phyloP scores from a whole-genome alignment of 1,139 yeast species.

The Geotrichum aggregatum region DNA sequence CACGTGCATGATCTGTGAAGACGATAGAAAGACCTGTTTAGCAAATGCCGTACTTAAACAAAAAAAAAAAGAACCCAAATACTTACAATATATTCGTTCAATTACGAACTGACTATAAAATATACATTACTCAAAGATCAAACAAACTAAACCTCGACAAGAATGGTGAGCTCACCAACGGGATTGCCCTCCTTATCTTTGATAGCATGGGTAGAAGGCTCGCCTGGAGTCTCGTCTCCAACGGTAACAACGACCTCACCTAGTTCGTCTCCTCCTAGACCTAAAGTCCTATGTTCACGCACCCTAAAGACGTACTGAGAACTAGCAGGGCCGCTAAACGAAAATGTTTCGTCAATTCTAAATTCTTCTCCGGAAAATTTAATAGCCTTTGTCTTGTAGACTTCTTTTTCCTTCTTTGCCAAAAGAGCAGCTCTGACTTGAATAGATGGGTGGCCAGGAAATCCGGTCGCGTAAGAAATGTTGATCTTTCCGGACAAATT shows the following conservation, averaged over 20 bases:
- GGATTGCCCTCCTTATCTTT: conserved; percentile 20
- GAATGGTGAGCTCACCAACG: conserved; percentile 25
- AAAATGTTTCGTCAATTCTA: conserved; percentile 61
- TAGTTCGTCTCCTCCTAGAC: conserved; percentile 56
- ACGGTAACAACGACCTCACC: conserved; percentile 48
- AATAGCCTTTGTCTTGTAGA: conserved; percentile 60
- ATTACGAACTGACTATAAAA: not conserved
- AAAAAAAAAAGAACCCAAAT: not conserved
- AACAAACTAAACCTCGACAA: not conserved
- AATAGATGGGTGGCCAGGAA: conserved; percentile 28
- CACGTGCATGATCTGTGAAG: not conserved
- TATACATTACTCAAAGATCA: not conserved
- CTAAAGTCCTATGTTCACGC: conserved; percentile 69
- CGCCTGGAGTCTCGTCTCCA: conserved; percentile 30
- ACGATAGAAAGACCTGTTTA: not conserved
- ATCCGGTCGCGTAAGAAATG: conserved; percentile 33
- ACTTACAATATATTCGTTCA: not conserved
- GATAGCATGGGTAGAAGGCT: conserved; percentile 28
- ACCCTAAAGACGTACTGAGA: conserved; percentile 52
- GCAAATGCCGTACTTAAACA: too few species aligned
- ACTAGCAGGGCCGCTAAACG: conserved; percentile 64
- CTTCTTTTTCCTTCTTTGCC: conserved; percentile 45
- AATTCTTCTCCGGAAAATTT: conserved; percentile 51
- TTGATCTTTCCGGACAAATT: conserved; percentile 31
- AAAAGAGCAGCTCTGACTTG: conserved; percentile 35